Conservation (phyloP, 2,329 filamentous ascomycete genomes). For the Xylariaceae sp. region DNA sequence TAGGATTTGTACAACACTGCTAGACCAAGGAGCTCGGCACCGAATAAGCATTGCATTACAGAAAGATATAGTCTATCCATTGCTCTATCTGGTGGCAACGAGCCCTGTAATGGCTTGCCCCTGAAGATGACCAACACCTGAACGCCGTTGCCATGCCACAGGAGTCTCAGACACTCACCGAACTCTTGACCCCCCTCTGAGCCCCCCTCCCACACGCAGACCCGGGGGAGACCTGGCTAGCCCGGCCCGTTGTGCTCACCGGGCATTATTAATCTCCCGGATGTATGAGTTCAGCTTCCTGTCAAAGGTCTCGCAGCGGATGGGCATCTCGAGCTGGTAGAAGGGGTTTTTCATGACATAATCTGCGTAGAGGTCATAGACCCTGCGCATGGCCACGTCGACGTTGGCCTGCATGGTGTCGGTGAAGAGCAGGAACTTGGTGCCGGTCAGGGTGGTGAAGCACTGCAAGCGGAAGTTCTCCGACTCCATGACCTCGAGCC, state of each 20-base stretch:
- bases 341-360: slow-evolving; percentile 99
- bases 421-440: slow-evolving; percentile 92
- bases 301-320: slow-evolving; percentile 93
- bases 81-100: too few relatives aligned
- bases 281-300: slow-evolving; percentile 75
- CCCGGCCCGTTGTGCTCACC: slow-evolving; percentile 29
- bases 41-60: too few relatives aligned
- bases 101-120: too few relatives aligned
- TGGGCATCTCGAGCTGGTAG: slow-evolving; percentile 95
- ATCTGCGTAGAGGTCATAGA: slow-evolving; percentile 93
- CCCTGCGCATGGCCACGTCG: slow-evolving; percentile 71
- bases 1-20: too few relatives aligned
- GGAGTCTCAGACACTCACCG: too few relatives aligned
- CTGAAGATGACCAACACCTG: too few relatives aligned
- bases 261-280: slow-evolving; percentile 58
- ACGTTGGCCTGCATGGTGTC: slow-evolving; percentile 82
- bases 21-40: slow-evolving; percentile 21
- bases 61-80: too few relatives aligned
- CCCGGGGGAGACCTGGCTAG: too few relatives aligned
- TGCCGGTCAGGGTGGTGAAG: slow-evolving; percentile 89
- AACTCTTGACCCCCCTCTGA: too few relatives aligned
- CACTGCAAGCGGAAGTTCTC: slow-evolving; percentile 94
- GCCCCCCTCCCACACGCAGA: too few relatives aligned
- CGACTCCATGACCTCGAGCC: slow-evolving; percentile 87
- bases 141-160: too few relatives aligned